Base-by-base conservation (phyloP, 2,329 filamentous ascomycete genomes). In the Penicillium thymicola region DNA sequence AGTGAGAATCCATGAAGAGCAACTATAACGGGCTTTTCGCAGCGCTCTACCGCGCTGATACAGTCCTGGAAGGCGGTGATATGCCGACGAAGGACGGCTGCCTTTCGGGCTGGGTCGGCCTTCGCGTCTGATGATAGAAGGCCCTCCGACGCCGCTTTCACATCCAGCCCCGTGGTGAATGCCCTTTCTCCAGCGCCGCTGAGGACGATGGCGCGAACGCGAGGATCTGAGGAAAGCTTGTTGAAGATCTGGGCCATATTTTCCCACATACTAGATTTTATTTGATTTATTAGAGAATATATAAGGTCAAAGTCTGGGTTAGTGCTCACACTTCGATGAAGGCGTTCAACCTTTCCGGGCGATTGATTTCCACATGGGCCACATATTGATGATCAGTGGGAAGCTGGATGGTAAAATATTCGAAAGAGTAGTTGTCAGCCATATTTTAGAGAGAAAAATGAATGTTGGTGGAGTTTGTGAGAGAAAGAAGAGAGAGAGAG, bases 291-390 rank as follows among this genome's bases (percentile, higher is more conserved):
- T 55, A 59, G 55, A 34, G 41, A 37, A 27, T 21, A 23, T 53
- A 9, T 40, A 13, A 11, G 14, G 10, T 36, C 18, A n/a, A 11
- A 42, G 23, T 38, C 6, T 16, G 7, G 14, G 27, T 41, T 28
- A 32, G 42, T 28, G 75, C 78, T 65, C 73, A 85, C 82, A 76
- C 78, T 72, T 90, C 86, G 63, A 85, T 82, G 74, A 96, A 97
- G 62, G 92, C 86, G 74, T 97, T 97, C 72, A 97, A 79, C 78
- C 96, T 96, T 63, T 85, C 75, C 1, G 92, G 85, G 1, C 92
- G 85, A 78, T 95, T 92, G 76, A 96, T 96, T 76, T 97, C 88
- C 57, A 97, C 89, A 72, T 96, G 90, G n/a, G 87, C 89, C 47
- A 97, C 87, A 77, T 86, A 86, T 68, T 87, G 82, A 37, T 77